Base-by-base conservation (phyloP, 208 protist genomes). In the Naegleria gruberi region DNA sequence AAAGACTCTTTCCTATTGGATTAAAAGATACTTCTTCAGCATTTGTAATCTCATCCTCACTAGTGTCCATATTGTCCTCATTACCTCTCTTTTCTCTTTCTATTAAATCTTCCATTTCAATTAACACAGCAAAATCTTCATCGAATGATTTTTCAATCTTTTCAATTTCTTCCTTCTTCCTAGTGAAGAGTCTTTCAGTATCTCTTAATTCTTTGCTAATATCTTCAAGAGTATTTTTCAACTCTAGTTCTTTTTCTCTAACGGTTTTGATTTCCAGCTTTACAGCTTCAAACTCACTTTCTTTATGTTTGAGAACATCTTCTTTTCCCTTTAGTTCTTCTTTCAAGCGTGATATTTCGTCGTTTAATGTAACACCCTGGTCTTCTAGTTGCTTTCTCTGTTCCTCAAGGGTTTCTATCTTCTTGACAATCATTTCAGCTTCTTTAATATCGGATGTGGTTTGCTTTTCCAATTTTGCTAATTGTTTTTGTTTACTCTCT, bases 141-240 rank as follows among this genome's bases (percentile, higher is more conserved):
- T 90, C 87, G 34, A 92, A 82, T 5, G 89, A 40, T 45, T 44
- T 87, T 34, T 43, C 90, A 46, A 30, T 7, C 6, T n/a, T 95
- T 42, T 92, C 93, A 19, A 97, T 83, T 90, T 97, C 94, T 91
- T 96, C 94, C 87, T 96, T 90, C 41, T 94, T 93, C 86, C 97
- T 94, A 7, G 94, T 94, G 51, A 97, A 95, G 87, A 95, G 95
- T 15, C 94, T 93, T 26, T 92, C 87, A 90, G 96, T 93, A 19
- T 94, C 94, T 91, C 97, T 95, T 8, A 94, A 93, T 89, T 96
- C 96, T 42, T 95, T 93, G 91, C 95, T 92, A 87, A 95, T 94
- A 89, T 98, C 95, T 51, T 97, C 94, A 5, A 97, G 55, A 82
- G 93, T 12, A 42, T 93, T 81, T n/a, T 91, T 88, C 34, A 93